Evolutionary conservation across 371 early-diverging fungal genomes (phyloP).

Genomic region (Lichtheimia hyalospora): DNA sequence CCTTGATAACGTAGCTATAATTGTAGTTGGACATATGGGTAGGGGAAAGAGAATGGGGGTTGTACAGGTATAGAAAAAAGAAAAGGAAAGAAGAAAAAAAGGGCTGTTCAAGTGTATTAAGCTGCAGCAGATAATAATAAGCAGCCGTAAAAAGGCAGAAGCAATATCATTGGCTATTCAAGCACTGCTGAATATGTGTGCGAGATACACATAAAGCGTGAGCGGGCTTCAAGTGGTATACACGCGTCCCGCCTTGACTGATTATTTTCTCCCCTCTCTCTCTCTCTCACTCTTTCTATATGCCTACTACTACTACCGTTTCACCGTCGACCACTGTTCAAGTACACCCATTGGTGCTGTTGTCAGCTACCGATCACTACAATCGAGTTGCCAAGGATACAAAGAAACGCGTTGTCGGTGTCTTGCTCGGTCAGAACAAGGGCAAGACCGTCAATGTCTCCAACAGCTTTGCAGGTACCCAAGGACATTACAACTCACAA

Average conservation of each 20-base stretch:
- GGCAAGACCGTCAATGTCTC: constrained; percentile 94
- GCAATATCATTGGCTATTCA: neutral
- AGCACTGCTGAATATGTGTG: too few species aligned
- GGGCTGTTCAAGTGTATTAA: too few species aligned
- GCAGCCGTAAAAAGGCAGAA: too few species aligned
- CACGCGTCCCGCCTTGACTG: neutral
- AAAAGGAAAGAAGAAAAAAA: neutral
- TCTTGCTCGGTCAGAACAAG: constrained; percentile 95
- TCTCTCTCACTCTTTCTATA: neutral
- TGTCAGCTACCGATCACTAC: constrained; percentile 99
- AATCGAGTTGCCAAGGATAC: constrained; percentile 96
- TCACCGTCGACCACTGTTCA: constrained; percentile 64
- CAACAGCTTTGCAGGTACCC: constrained; percentile 96
- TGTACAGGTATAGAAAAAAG: neutral
- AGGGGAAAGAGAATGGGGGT: neutral
- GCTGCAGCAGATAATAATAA: too few species aligned
- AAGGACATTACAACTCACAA: neutral
- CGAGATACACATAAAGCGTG: too few species aligned
- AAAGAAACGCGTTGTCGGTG: constrained; percentile 97
- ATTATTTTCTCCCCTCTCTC: neutral
- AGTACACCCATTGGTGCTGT: constrained; percentile 98
- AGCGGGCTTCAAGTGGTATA: too few species aligned
- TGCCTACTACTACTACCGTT: constrained; percentile 47
- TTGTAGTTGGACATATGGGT: constrained; percentile 4
- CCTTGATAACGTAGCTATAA: constrained; percentile 43